Conservation (phyloP, 2,329 filamentous ascomycete species). For the Fusarium euwallaceae region DNA sequence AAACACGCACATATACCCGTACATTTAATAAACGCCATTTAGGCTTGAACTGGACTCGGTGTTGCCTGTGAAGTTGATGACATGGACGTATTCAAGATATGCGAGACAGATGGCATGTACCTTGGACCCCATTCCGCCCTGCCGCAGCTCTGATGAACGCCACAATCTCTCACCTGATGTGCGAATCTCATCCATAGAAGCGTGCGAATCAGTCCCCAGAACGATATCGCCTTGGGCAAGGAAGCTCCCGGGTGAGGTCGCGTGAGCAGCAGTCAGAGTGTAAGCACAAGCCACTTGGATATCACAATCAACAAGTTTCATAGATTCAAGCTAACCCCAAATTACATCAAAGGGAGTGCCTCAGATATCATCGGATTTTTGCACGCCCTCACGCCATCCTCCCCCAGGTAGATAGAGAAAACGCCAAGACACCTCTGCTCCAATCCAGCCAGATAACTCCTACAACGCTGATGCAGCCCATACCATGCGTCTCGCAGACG, state of each 20-base stretch:
- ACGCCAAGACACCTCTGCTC: not conserved
- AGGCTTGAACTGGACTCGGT: not conserved
- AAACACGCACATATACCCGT: not conserved
- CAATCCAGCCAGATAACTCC: not conserved
- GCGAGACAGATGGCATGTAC: not conserved
- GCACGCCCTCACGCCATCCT: constrained; percentile 3
- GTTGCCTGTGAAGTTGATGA: not conserved
- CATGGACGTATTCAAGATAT: not conserved
- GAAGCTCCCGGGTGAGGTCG: not conserved
- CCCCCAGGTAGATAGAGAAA: not conserved
- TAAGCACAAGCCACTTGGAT: not conserved
- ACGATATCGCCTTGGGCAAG: not conserved
- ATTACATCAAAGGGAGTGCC: not conserved
- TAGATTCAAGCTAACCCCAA: not conserved
- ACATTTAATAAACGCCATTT: not conserved
- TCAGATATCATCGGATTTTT: not conserved
- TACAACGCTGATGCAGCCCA: not conserved
- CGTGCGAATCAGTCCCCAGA: not conserved
- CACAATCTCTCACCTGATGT: not conserved
- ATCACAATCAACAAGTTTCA: not conserved
- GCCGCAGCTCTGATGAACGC: not conserved
- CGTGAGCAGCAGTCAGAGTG: not conserved
- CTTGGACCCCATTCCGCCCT: not conserved
- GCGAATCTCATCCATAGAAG: not conserved
- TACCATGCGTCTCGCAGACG: too few species aligned